Evolutionary conservation across 192 early-diverging fungal species (phyloP).

Genomic region (Paraglomus brasilianum): DNA sequence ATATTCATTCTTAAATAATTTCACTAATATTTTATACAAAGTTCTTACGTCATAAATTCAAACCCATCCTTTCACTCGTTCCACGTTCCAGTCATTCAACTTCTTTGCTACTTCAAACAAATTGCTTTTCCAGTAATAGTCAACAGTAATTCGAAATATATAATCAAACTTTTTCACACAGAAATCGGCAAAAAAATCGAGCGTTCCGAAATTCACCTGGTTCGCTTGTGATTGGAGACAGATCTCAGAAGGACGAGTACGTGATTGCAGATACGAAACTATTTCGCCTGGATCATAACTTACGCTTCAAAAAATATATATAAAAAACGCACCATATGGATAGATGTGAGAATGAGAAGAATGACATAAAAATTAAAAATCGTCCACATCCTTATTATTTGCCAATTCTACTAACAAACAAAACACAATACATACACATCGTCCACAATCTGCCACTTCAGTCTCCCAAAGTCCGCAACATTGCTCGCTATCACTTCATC

Average conservation of each 20-base stretch:
- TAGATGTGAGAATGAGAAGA: not conserved
- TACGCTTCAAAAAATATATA: conserved; percentile 28
- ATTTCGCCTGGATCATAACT: conserved; percentile 31
- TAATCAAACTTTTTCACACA: conserved; percentile 39
- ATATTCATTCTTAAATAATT: no score
- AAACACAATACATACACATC: conserved; percentile 37
- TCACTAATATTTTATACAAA: no score
- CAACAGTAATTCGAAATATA: conserved; percentile 40
- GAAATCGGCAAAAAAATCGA: conserved; percentile 30
- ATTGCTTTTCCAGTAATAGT: conserved; percentile 43
- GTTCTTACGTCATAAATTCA: no score
- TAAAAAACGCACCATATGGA: not conserved
- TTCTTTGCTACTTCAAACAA: conserved; percentile 35
- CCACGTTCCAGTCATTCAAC: conserved; percentile 40
- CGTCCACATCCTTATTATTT: not conserved
- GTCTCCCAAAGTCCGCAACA: conserved; percentile 20
- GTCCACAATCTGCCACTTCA: conserved; percentile 43
- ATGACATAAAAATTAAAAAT: not conserved
- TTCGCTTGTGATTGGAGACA: conserved; percentile 38
- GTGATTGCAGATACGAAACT: conserved; percentile 30
- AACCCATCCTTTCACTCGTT: conserved; percentile 29
- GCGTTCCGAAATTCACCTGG: conserved; percentile 30
- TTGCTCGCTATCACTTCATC: conserved; percentile 13
- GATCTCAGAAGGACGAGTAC: not conserved
- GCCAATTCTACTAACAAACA: not conserved